Evolutionary conservation across 768 basidiomycete genomes (phyloP).

Genomic region (Termitomyces sp.): DNA sequence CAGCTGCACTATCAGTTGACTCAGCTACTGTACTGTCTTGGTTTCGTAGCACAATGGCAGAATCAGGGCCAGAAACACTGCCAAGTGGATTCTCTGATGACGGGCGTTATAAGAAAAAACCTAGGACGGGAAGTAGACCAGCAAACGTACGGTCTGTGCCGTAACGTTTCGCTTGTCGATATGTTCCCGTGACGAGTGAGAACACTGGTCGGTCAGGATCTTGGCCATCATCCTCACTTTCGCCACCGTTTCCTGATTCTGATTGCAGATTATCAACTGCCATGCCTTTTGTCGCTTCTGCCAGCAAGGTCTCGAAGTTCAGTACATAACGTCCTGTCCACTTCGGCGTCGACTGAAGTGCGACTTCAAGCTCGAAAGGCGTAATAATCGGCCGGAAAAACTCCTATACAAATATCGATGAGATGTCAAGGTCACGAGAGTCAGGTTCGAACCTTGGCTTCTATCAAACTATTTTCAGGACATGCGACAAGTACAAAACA

Average conservation of each 20-base stretch:
- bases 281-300: conserved; percentile 16
- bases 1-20: conserved; percentile 65
- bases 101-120: background rate
- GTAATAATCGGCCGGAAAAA: conserved; percentile 90
- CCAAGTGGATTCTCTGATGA: background rate
- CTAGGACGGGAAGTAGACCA: background rate
- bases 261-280: background rate
- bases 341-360: conserved; percentile 60
- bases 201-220: conserved; percentile 75
- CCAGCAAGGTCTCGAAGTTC: conserved; percentile 62
- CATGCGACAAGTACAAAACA: conserved; percentile 95
- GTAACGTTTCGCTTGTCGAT: conserved; percentile 72
- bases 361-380: conserved; percentile 85
- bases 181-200: conserved; percentile 82
- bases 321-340: conserved; percentile 81
- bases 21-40: conserved; percentile 54
- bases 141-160: conserved; percentile 29
- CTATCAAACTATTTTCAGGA: conserved; percentile 83
- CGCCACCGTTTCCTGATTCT: background rate
- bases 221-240: conserved; percentile 23
- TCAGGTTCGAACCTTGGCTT: conserved; percentile 48
- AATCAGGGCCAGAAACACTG: conserved; percentile 10
- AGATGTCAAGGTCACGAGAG: background rate
- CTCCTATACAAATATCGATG: conserved; percentile 44
- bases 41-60: conserved; percentile 51